phyloP scores from a whole-genome alignment of 345 rosid genomes.

The Syzygium oleosum region DNA sequence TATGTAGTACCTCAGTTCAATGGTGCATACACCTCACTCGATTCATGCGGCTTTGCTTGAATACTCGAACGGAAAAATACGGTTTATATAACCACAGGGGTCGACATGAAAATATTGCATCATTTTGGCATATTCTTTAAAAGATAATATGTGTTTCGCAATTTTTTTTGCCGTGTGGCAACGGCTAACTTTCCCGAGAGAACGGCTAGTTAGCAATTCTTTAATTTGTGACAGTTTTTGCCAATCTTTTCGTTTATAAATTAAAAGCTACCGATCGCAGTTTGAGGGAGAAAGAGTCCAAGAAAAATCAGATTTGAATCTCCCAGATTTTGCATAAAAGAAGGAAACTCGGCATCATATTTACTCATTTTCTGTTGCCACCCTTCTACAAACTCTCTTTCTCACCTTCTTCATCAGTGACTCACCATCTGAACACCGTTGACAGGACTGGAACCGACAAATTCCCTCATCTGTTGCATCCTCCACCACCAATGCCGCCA shows the following conservation, averaged over 20 bases:
- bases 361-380: background rate
- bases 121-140: background rate
- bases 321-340: background rate
- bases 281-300: background rate
- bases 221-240: background rate
- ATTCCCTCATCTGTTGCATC: background rate
- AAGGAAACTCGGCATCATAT: background rate
- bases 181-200: background rate
- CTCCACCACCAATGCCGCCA: background rate
- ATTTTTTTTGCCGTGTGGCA: background rate
- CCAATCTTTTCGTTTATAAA: background rate
- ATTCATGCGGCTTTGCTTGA: background rate
- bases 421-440: background rate
- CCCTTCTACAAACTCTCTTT: background rate
- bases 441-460: background rate
- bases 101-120: background rate
- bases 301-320: background rate
- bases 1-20: background rate
- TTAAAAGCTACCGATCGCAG: background rate
- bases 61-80: background rate
- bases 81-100: too few relatives aligned
- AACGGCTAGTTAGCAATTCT: background rate
- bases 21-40: background rate
- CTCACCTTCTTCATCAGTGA: background rate
- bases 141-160: background rate